phyloP scores from a whole-genome alignment of 495 filamentous ascomycete species.

The Podospora bellae-mahoneyi region DNA sequence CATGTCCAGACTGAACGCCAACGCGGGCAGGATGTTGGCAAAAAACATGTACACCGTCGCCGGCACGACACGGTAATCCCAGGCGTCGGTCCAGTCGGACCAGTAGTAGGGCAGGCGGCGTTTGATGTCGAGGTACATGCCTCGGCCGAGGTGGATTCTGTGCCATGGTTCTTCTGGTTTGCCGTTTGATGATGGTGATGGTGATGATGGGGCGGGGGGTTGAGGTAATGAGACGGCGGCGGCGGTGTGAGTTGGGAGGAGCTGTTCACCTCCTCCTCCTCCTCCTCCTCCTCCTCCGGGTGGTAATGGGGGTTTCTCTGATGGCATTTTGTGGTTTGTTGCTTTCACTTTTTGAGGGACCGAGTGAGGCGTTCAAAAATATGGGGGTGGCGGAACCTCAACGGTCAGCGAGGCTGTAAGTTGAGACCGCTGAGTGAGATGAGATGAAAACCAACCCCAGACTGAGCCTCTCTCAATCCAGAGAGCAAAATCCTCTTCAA shows the following conservation, averaged over 20 bases:
- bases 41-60: constrained; percentile 89
- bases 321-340: not conserved
- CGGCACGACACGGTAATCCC: constrained; percentile 79
- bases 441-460: too few relatives aligned
- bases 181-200: not conserved
- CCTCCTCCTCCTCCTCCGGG: too few relatives aligned
- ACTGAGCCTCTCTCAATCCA: not conserved
- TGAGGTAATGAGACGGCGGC: constrained; percentile 16
- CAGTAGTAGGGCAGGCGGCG: constrained; percentile 69
- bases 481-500: not conserved
- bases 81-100: constrained; percentile 79
- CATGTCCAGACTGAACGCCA: constrained; percentile 86
- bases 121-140: constrained; percentile 72
- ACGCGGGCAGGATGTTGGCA: constrained; percentile 77
- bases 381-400: not conserved
- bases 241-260: constrained; percentile 7
- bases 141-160: constrained; percentile 56
- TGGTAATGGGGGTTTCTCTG: not conserved
- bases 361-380: not conserved
- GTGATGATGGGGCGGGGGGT: constrained; percentile 18
- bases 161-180: constrained; percentile 48
- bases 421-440: not conserved
- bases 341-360: too few relatives aligned
- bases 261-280: not conserved
- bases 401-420: not conserved